Conservation (phyloP, 805 yeast genomes). For the Millerago galiae region DNA sequence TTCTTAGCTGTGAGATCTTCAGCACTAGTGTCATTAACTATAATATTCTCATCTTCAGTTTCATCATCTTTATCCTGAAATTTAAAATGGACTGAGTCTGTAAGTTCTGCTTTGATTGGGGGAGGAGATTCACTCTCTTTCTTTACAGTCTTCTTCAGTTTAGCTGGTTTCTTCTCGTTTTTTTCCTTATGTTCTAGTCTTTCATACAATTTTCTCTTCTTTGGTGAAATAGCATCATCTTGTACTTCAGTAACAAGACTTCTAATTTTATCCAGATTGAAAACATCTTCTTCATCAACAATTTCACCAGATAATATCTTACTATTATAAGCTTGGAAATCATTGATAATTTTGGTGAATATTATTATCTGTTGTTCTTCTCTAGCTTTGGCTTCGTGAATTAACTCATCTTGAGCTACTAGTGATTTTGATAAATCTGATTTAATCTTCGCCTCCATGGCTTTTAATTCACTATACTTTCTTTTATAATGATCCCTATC, state of each 20-base stretch:
- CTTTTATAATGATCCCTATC: conserved; percentile 6
- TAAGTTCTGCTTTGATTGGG: background rate
- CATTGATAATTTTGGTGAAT: conserved; percentile 17
- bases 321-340: conserved; percentile 14
- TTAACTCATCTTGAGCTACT: conserved; percentile 10
- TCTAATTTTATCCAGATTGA: conserved; percentile 14
- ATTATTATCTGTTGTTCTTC: conserved; percentile 13
- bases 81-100: conserved; percentile 9
- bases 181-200: background rate
- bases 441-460: background rate
- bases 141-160: background rate
- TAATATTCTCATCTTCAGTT: background rate
- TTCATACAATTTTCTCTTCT: conserved; percentile 4
- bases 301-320: conserved; percentile 15
- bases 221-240: background rate
- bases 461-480: background rate
- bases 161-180: background rate
- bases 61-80: background rate
- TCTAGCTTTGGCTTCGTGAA: conserved; percentile 6
- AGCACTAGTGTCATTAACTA: background rate
- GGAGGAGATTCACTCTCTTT: background rate
- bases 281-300: conserved; percentile 13
- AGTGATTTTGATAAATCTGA: background rate
- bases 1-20: background rate
- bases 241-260: conserved; percentile 1